phyloP scores from a whole-genome alignment of 257 asterid genomes.

The Parsonsia alboflavescens region DNA sequence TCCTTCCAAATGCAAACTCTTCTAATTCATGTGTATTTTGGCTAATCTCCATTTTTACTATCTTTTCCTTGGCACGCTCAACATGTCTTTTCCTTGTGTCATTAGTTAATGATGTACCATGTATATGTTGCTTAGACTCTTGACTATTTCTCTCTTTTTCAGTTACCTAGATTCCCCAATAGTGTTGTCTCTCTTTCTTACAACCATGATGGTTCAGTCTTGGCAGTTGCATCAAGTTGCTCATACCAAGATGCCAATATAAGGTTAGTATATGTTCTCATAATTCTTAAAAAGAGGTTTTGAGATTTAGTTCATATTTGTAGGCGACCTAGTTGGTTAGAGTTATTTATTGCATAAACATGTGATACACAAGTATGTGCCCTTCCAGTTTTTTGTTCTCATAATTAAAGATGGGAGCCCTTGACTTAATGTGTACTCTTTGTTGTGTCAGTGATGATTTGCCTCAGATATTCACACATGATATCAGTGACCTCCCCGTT shows the following conservation, averaged over 20 bases:
- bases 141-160: conserved; percentile 17
- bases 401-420: too few relatives aligned
- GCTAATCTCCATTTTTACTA: not conserved
- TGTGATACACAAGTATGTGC: not conserved
- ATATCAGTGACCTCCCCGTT: conserved; percentile 8
- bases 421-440: conserved; percentile 10
- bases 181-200: conserved; percentile 70
- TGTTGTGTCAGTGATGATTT: conserved; percentile 57
- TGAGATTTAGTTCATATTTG: not conserved
- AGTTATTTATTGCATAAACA: not conserved
- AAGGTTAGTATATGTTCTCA: conserved; percentile 37
- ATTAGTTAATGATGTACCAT: not conserved
- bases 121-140: conserved; percentile 14
- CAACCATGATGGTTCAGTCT: conserved; percentile 56
- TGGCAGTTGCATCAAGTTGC: conserved; percentile 75
- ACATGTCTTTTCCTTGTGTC: not conserved
- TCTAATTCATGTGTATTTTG: not conserved
- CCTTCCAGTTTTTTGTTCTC: too few relatives aligned
- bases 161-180: conserved; percentile 60
- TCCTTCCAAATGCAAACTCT: not conserved
- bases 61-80: not conserved
- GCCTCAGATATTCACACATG: conserved; percentile 49
- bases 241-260: conserved; percentile 75
- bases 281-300: not conserved
- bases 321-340: not conserved